These are phyloP conservation scores for Saccharomyces eubayanus DNA, from an alignment of 805 yeast genomes.

Conservation along the genomic window DNA sequence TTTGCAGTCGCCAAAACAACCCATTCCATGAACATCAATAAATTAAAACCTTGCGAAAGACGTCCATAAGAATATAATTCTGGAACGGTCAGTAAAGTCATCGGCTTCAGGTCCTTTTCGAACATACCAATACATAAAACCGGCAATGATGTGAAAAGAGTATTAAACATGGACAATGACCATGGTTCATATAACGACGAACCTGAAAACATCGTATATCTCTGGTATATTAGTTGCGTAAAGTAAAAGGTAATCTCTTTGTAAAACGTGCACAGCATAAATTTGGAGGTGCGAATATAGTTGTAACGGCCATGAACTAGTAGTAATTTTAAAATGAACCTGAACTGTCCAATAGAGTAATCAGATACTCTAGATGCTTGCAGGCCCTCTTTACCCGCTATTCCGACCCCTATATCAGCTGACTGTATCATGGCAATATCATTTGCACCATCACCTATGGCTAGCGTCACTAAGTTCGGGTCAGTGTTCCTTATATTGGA, in stretches of 20 bases:
- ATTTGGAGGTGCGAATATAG: constrained; percentile 83
- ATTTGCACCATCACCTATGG: constrained; percentile 98
- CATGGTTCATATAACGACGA: constrained; percentile 89
- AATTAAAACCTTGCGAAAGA: constrained; percentile 61
- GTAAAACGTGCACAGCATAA: constrained; percentile 88
- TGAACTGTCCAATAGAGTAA: constrained; percentile 89
- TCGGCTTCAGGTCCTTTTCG: constrained; percentile 81
- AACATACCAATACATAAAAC: constrained; percentile 92
- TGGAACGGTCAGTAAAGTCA: constrained; percentile 85
- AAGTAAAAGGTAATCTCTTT: constrained; percentile 85
- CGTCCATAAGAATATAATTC: constrained; percentile 78
- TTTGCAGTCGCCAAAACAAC: constrained; percentile 65
- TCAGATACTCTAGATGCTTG: constrained; percentile 96
- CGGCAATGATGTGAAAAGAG: constrained; percentile 86
- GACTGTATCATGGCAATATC: constrained; percentile 99
- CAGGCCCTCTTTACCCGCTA: constrained; percentile 92
- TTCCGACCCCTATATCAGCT: constrained; percentile 96
- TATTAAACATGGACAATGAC: constrained; percentile 96
- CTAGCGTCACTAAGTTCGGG: constrained; percentile 70
- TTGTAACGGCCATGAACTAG: constrained; percentile 95
- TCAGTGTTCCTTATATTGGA: constrained; percentile 64
- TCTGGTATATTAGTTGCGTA: constrained; percentile 80
- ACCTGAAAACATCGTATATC: constrained; percentile 84
- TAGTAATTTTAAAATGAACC: constrained; percentile 70
- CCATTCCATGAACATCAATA: constrained; percentile 68